These are phyloP conservation scores for Colletotrichum agaves DNA, from an alignment of 2,329 filamentous ascomycete genomes.

Conservation along the genomic window DNA sequence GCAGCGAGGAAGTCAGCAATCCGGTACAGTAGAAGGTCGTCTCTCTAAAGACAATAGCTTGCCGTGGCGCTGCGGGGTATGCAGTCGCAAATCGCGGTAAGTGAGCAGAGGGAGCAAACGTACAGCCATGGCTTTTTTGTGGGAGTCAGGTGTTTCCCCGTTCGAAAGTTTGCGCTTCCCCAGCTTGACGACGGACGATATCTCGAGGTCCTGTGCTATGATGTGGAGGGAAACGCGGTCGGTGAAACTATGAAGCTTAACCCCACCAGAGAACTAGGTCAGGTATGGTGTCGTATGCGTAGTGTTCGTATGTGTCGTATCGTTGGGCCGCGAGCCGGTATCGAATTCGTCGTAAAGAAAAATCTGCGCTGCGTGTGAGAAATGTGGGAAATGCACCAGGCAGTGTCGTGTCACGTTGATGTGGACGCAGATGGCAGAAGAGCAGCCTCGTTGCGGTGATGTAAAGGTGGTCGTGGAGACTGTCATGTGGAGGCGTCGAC, in stretches of 20 bases:
- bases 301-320: constrained; percentile 7
- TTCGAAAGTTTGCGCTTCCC: constrained; percentile 75
- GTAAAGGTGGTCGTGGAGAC: constrained; percentile 31
- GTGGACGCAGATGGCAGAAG: constrained; percentile 17
- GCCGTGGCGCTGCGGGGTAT: constrained; percentile 14
- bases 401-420: constrained; percentile 28
- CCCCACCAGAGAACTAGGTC: constrained; percentile 45
- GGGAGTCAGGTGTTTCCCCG: constrained; percentile 66
- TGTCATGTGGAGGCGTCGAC: constrained; percentile 23
- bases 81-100: not conserved
- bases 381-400: constrained; percentile 23
- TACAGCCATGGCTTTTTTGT: constrained; percentile 72
- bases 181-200: constrained; percentile 59
- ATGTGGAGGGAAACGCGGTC: constrained; percentile 38
- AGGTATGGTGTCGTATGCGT: constrained; percentile 10
- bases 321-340: constrained; percentile 18
- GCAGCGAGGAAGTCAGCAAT: constrained; percentile 36
- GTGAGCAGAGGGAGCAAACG: constrained; percentile 45
- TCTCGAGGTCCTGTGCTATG: constrained; percentile 24
- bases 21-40: not conserved
- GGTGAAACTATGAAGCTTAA: constrained; percentile 46
- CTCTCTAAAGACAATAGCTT: not conserved
- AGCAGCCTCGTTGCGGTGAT: constrained; percentile 33
- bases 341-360: constrained; percentile 37
- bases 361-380: constrained; percentile 39